Evolutionary conservation across 108 stramenopile species (phyloP).

Genomic region (Cyclotella distinguenda): DNA sequence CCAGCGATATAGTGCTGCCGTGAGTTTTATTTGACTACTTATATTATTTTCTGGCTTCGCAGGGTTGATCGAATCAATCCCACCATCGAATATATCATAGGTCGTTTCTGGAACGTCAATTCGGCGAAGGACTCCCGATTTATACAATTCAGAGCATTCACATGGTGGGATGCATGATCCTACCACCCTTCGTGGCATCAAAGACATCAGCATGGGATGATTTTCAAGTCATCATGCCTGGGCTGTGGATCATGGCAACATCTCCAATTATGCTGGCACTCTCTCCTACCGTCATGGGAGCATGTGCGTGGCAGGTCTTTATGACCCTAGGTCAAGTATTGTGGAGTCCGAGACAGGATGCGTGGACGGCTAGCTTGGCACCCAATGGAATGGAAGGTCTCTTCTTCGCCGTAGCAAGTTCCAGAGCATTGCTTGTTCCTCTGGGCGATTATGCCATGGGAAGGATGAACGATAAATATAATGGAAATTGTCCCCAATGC

Average conservation of each 20-base stretch:
- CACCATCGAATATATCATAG: constrained; percentile 17
- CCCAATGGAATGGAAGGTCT: constrained; percentile 47
- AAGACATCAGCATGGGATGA: constrained; percentile 36
- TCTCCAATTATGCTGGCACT: constrained; percentile 17
- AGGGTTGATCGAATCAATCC: constrained; percentile 25
- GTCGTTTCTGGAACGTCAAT: constrained; percentile 20
- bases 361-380: constrained; percentile 40
- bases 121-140: constrained; percentile 14
- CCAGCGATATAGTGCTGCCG: constrained; percentile 14
- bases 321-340: constrained; percentile 47
- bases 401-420: constrained; percentile 36
- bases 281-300: constrained; percentile 15
- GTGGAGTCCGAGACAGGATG: constrained; percentile 39
- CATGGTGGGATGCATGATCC: constrained; percentile 18
- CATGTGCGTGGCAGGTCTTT: constrained; percentile 43
- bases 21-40: constrained; percentile 29
- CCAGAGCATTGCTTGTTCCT: constrained; percentile 31
- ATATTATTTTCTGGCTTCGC: constrained; percentile 25
- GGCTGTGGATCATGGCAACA: constrained; percentile 15
- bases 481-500: constrained; percentile 37
- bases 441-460: constrained; percentile 35
- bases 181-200: constrained; percentile 44
- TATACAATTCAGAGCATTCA: constrained; percentile 27
- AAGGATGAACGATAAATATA: constrained; percentile 33
- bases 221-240: constrained; percentile 14